Percentiles rank a stretch among this genome's conserved stretches.
These are phyloP conservation scores for Fusarium sarcochroum DNA, from an alignment of 2,329 filamentous ascomycete genomes.

Conservation along the genomic window DNA sequence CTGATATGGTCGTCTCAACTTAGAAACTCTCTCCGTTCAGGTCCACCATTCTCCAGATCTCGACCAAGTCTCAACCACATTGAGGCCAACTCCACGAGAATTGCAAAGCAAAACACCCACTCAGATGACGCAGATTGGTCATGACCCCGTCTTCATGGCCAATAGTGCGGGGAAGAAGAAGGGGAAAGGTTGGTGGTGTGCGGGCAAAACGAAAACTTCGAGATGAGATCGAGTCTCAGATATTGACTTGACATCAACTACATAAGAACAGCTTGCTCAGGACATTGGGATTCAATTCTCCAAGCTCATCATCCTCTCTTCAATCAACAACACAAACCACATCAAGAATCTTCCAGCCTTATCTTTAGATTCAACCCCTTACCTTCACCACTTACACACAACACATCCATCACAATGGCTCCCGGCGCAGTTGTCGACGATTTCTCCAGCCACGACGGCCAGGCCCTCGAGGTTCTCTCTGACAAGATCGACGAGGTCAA, in stretches of 20 bases:
- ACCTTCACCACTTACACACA: slow-evolving; percentile 25
- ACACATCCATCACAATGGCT: slow-evolving; percentile 44
- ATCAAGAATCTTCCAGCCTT: slow-evolving; percentile 1
- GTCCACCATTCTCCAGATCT: slow-evolving; percentile 43
- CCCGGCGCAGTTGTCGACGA: slow-evolving; percentile 46
- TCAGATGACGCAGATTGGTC: slow-evolving; percentile 45
- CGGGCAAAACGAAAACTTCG: slow-evolving; percentile 14
- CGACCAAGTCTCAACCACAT: slow-evolving; percentile 36
- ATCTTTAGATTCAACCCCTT: neutral
- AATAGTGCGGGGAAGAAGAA: slow-evolving; percentile 39
- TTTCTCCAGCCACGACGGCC: slow-evolving; percentile 42
- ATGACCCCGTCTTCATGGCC: slow-evolving; percentile 17
- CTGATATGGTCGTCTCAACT: slow-evolving; percentile 19
- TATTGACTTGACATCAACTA: slow-evolving; percentile 27
- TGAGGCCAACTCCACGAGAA: slow-evolving; percentile 36
- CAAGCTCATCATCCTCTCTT: slow-evolving; percentile 32
- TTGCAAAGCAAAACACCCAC: slow-evolving; percentile 36
- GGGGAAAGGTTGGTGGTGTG: slow-evolving; percentile 27
- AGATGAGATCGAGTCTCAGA: slow-evolving; percentile 6
- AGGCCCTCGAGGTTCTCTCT: slow-evolving; percentile 63
- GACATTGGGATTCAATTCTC: slow-evolving; percentile 2
- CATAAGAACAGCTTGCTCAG: slow-evolving; percentile 30
- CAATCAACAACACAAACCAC: neutral
- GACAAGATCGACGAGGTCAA: slow-evolving; percentile 67
- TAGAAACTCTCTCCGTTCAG: slow-evolving; percentile 43